Conservation (phyloP, 441 rosid species). For the Adansonia gregorii region DNA sequence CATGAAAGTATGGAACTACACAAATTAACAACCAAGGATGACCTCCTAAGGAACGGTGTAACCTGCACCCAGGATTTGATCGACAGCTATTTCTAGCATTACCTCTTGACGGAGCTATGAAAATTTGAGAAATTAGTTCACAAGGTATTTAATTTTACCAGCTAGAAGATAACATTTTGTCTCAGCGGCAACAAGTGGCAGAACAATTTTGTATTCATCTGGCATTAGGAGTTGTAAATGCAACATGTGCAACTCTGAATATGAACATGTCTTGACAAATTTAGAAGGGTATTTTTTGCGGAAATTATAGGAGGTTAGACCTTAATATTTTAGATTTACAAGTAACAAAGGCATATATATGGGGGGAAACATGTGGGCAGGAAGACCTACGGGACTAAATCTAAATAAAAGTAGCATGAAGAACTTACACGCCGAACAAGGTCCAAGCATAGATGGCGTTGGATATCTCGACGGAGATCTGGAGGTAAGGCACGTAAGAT, state of each 20-base stretch:
- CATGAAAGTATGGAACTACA: neutral
- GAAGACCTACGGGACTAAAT: neutral
- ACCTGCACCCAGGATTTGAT: neutral
- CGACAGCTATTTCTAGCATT: neutral
- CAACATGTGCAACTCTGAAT: neutral
- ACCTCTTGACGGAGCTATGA: neutral
- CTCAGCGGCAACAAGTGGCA: neutral
- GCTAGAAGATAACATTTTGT: neutral
- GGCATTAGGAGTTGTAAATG: neutral
- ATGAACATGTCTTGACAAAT: neutral
- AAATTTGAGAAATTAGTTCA: neutral
- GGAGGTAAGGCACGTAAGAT: slow-evolving; percentile 69
- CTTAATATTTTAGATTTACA: neutral
- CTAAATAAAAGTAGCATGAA: neutral
- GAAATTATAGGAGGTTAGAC: neutral
- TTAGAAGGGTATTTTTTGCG: neutral
- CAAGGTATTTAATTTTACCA: neutral
- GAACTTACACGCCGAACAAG: slow-evolving; percentile 82
- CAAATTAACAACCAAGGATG: neutral
- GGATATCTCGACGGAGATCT: slow-evolving; percentile 85
- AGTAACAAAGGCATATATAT: neutral
- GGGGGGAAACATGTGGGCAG: neutral
- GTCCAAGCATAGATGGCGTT: slow-evolving; percentile 87
- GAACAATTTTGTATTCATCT: neutral
- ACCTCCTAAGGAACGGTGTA: neutral